Percentiles rank a stretch among this genome's conserved stretches.
These are phyloP conservation scores for Russula abietina DNA, from an alignment of 768 basidiomycete genomes.

Conservation along the genomic window DNA sequence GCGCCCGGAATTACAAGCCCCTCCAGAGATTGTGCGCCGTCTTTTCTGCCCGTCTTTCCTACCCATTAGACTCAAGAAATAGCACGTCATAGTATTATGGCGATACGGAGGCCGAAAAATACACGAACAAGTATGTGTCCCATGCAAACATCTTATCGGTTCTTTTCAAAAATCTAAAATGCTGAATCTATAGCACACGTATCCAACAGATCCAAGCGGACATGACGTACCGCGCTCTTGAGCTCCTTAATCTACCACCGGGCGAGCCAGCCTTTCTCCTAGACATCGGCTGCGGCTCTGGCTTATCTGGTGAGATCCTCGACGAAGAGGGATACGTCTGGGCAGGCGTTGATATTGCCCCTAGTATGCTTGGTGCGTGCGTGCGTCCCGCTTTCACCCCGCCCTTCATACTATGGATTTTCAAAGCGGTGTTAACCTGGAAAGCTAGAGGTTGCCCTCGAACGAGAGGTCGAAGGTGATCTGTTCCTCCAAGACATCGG, in stretches of 20 bases:
- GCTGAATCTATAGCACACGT: conserved; percentile 57
- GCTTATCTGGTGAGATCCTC: conserved; percentile 91
- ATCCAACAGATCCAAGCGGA: conserved; percentile 95
- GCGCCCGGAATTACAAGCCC: conserved; percentile 55
- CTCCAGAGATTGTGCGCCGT: conserved; percentile 68
- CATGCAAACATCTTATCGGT: not conserved
- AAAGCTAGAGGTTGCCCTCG: conserved; percentile 80
- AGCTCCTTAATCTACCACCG: conserved; percentile 76
- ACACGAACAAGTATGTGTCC: conserved; percentile 77
- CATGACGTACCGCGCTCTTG: conserved; percentile 95
- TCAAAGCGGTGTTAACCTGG: not conserved
- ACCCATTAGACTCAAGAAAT: not conserved
- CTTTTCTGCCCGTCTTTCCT: not conserved
- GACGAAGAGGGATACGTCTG: conserved; percentile 92
- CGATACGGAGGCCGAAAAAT: conserved; percentile 91
- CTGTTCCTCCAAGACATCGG: conserved; percentile 96
- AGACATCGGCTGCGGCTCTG: conserved; percentile 97
- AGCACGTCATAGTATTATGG: conserved; percentile 76
- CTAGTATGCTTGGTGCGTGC: conserved; percentile 89
- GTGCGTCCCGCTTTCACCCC: conserved; percentile 25
- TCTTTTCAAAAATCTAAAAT: not conserved
- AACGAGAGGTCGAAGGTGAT: conserved; percentile 93
- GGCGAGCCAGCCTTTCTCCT: conserved; percentile 80
- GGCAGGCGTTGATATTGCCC: conserved; percentile 91
- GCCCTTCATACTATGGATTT: not conserved